Evolutionary conservation across 2,329 filamentous ascomycete genomes (phyloP).

Genomic region (Rosellinia necatrix): DNA sequence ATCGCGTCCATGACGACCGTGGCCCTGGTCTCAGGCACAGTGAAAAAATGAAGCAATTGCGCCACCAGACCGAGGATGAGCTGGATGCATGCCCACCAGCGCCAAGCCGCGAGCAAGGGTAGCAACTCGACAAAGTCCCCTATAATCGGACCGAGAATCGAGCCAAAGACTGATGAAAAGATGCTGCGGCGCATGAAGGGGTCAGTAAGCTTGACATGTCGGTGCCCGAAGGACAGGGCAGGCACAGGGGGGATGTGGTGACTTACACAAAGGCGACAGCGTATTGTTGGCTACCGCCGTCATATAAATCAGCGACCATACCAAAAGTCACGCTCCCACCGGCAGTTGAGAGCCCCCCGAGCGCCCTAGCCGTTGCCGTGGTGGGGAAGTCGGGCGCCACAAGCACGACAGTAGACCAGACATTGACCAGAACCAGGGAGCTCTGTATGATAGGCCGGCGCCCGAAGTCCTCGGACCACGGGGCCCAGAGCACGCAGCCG

Average conservation of each 20-base stretch:
- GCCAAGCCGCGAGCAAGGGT: slow-evolving; percentile 60
- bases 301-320: slow-evolving; percentile 77
- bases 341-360: slow-evolving; percentile 72
- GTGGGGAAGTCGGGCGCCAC: slow-evolving; percentile 74
- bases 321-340: slow-evolving; percentile 75
- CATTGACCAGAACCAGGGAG: slow-evolving; percentile 75
- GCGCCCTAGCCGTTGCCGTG: slow-evolving; percentile 70
- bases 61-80: slow-evolving; percentile 76
- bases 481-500: slow-evolving; percentile 86
- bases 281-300: slow-evolving; percentile 72
- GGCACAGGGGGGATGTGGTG: not conserved
- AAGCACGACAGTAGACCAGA: slow-evolving; percentile 75
- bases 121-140: slow-evolving; percentile 75
- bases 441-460: slow-evolving; percentile 76
- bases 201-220: not conserved
- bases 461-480: slow-evolving; percentile 84
- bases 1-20: slow-evolving; percentile 80
- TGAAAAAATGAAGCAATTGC: slow-evolving; percentile 68
- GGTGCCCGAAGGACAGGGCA: too few relatives aligned
- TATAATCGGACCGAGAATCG: slow-evolving; percentile 76
- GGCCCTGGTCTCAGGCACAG: slow-evolving; percentile 78
- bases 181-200: slow-evolving; percentile 46
- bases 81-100: slow-evolving; percentile 78
- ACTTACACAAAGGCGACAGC: slow-evolving; percentile 69
- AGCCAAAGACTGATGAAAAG: slow-evolving; percentile 79